Conservation (phyloP, 228 moss, liverwort and hornwort genomes). For the Sphagnum fallax region DNA sequence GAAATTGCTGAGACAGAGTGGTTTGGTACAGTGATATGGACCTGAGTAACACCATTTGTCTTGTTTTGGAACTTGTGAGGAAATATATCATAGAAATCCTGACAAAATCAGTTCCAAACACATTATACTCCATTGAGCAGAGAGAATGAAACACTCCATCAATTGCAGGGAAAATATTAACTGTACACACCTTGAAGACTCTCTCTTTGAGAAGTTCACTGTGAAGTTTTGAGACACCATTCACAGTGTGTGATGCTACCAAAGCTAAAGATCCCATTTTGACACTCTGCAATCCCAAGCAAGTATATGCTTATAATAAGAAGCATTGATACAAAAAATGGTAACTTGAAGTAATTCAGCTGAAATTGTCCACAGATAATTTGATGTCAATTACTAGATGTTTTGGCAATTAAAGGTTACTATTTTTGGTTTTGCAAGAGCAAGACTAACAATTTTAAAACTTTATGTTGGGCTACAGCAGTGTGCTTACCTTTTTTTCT, state of each 20-base stretch:
- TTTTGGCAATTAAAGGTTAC: too few relatives aligned
- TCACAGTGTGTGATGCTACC: slow-evolving; percentile 76
- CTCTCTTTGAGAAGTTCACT: slow-evolving; percentile 54
- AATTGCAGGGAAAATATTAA: too few relatives aligned
- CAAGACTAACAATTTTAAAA: too few relatives aligned
- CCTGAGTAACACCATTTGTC: slow-evolving; percentile 94
- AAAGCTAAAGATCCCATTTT: slow-evolving; percentile 80
- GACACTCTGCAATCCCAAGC: slow-evolving; percentile 45
- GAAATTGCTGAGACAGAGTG: too few relatives aligned
- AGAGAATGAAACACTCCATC: neutral
- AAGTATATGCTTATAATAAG: neutral
- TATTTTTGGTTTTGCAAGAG: too few relatives aligned
- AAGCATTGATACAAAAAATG: neutral
- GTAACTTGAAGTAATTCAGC: too few relatives aligned
- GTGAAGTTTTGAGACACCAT: slow-evolving; percentile 78
- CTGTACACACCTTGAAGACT: slow-evolving; percentile 34
- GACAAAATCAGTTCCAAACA: slow-evolving; percentile 2
- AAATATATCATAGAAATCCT: slow-evolving; percentile 90
- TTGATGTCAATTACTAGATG: too few relatives aligned
- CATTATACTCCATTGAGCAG: neutral
- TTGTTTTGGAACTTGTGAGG: slow-evolving; percentile 90
- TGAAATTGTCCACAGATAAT: too few relatives aligned
- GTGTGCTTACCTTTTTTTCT: slow-evolving; percentile 61
- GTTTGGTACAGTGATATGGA: slow-evolving; percentile 1
- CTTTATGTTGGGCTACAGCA: too few relatives aligned